Percentiles rank a stretch among this genome's conserved stretches.
Evolutionary conservation across 192 early-diverging fungal genomes (phyloP).

Genomic region (Entomortierella beljakovae): DNA sequence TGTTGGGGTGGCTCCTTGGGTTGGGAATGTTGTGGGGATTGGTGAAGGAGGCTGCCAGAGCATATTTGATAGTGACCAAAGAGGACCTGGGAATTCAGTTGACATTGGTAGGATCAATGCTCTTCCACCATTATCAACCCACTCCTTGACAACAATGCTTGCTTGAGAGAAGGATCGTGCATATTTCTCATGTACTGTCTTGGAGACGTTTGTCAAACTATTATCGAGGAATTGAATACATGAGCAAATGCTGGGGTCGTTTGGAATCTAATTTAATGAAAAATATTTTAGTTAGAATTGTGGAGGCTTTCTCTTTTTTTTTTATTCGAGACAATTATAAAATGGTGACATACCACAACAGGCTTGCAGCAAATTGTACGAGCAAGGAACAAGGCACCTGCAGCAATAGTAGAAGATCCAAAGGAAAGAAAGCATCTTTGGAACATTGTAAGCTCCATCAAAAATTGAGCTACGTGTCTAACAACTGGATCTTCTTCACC

Average conservation of each 20-base stretch:
- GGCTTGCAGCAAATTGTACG: conserved; percentile 50
- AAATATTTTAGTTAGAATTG: not conserved
- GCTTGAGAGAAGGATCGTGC: conserved; percentile 48
- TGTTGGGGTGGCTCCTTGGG: conserved; percentile 7
- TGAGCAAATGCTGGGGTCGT: conserved; percentile 33
- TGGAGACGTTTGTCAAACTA: conserved; percentile 52
- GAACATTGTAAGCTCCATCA: conserved; percentile 56
- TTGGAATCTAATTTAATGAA: conserved; percentile 22
- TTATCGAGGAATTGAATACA: conserved; percentile 49
- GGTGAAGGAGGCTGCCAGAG: conserved; percentile 52
- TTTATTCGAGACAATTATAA: not conserved
- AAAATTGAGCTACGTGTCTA: conserved; percentile 51
- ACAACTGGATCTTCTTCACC: conserved; percentile 24
- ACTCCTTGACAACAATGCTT: conserved; percentile 56
- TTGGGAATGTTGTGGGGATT: conserved; percentile 44
- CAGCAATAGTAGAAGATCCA: conserved; percentile 54
- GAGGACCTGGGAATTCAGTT: conserved; percentile 20
- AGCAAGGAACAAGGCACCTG: conserved; percentile 47
- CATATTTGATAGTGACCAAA: conserved; percentile 50
- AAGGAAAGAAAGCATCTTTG: conserved; percentile 54
- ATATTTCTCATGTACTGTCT: conserved; percentile 54
- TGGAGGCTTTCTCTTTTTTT: not conserved
- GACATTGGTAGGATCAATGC: conserved; percentile 47
- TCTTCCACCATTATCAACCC: conserved; percentile 50
- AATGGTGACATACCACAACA: conserved; percentile 11